Evolutionary conservation across 2,329 filamentous ascomycete genomes (phyloP).

Genomic region (Penicillium paneum): DNA sequence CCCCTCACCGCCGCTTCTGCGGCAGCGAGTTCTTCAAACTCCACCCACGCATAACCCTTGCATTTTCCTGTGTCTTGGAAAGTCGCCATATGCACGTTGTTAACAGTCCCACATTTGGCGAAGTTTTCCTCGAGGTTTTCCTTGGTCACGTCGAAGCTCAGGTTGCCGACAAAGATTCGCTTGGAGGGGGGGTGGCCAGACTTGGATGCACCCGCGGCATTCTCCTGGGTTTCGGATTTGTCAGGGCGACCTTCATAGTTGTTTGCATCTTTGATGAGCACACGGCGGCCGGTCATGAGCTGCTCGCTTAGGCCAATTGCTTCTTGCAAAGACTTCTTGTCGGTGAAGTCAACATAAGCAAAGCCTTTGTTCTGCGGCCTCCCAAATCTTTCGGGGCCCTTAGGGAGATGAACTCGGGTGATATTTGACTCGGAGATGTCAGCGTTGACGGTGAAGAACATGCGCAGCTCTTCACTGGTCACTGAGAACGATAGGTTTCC

Average conservation of each 20-base stretch:
- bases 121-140: slow-evolving; percentile 80
- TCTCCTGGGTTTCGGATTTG: slow-evolving; percentile 51
- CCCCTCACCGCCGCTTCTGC: slow-evolving; percentile 77
- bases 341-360: slow-evolving; percentile 89
- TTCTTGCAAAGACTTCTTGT: slow-evolving; percentile 64
- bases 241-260: slow-evolving; percentile 86
- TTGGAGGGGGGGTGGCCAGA: slow-evolving; percentile 67
- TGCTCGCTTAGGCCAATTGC: slow-evolving; percentile 85
- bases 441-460: slow-evolving; percentile 73
- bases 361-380: slow-evolving; percentile 82
- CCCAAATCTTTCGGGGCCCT: slow-evolving; percentile 50
- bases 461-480: slow-evolving; percentile 69
- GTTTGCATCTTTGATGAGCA: slow-evolving; percentile 90
- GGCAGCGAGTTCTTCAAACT: slow-evolving; percentile 74
- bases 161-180: slow-evolving; percentile 84
- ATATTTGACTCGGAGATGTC: slow-evolving; percentile 67
- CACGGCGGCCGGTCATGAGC: slow-evolving; percentile 68
- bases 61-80: slow-evolving; percentile 98
- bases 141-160: slow-evolving; percentile 76
- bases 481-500: slow-evolving; percentile 87
- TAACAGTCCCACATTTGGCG: slow-evolving; percentile 75
- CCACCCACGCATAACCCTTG: slow-evolving; percentile 95
- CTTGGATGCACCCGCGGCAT: slow-evolving; percentile 27
- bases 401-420: slow-evolving; percentile 79
- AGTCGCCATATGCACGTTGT: slow-evolving; percentile 82